Base-by-base conservation (phyloP, 2,329 filamentous ascomycete genomes). In the Simplicillium aogashimaense region DNA sequence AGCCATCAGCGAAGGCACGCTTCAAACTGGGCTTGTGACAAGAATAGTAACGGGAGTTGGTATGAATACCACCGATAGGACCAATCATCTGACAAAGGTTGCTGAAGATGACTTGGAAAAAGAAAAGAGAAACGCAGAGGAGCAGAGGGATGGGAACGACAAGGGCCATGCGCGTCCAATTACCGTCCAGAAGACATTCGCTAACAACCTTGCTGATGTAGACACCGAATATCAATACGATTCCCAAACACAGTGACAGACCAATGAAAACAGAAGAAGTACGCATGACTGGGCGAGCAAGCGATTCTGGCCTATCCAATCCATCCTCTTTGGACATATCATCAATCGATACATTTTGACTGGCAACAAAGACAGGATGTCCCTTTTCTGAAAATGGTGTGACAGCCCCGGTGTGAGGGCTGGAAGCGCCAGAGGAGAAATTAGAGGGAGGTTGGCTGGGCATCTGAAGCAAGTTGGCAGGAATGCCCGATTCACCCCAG, bases 71-170 rank as follows among this genome's bases (percentile, higher is more conserved):
- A 25, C 61, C 64, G 37, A 70, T 63, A 3, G 70, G 70, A 1
- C 70, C 70, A n/a, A 72, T 50, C 10, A 72, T 59, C 45, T 74
- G 62, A 46, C 63, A 64, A 3, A 65, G 16, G 35, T 59, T 55
- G 40, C 53, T 53, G 42, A 64, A 52, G 43, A 65, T 56, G 37
- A 60, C 55, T 36, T 61, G 66, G 47, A 70, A 71, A 50, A 72
- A 61, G 62, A 70, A 58, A 50, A 56, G 37, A 30, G 40, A 50
- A 33, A 51, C 49, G 37, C 49, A 46, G 25, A 63, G 53, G 41
- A 67, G 56, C 38, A 67, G 53, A 7, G 65, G 56, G 35, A 59
- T 55, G 6, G 51, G 51, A 3, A 45, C 41, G 5, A 64, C 49
- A 36, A 66, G 50, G 1, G 60, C 63, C 36, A 61, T 53, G 18